Base-by-base conservation (phyloP, 2,329 filamentous ascomycete species). In the Fusarium agapanthi region DNA sequence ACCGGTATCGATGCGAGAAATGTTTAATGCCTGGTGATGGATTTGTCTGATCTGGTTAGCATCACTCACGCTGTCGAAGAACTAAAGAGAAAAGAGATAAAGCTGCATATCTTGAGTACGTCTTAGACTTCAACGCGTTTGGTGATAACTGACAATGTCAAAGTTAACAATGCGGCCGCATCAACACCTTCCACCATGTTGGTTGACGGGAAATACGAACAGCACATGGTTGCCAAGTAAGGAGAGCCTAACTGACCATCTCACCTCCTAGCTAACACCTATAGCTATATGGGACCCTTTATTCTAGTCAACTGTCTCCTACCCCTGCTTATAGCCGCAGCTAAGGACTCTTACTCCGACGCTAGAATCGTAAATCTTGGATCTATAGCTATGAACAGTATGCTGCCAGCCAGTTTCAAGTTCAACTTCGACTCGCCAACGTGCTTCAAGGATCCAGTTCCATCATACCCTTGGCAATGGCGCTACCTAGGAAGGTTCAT, bases 61-160 rank as follows among this genome's bases (percentile, higher is more conserved):
- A 48, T 48, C 2, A n/a, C 22, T 2, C 28, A 18, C 0, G 45
- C 28, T 9, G 45, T n/a, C 5, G 3, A 48, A 0, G 22, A 18
- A 3, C 45, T 48, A 0, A 32, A n/a, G 11, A 16, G 7, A 7
- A n/a, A 6, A 0, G 45, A 48, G 45, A 32, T 28, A 5, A 48
- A 32, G 4, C 15, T 48, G 0, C 20, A 48, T 16, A n/a, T 32
- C 7, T 7, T 48, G 7, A 32, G 28, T 48, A n/a, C 0, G 32
- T 8, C 32, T 3, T 3, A 0, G 0, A 34, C 14, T 9, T 1
- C 14, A 15, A 8, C 32, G 0, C 16, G 0, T 15, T 34, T 34
- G 32, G 0, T 7, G 3, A 1, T n/a, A 5, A 10, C 22, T 48
- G 0, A n/a, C 11, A 0, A 32, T n/a, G 5, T 5, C 5, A 1